Evolutionary conservation across 495 filamentous ascomycete genomes (phyloP).

Genomic region (Daldinia vernicosa): DNA sequence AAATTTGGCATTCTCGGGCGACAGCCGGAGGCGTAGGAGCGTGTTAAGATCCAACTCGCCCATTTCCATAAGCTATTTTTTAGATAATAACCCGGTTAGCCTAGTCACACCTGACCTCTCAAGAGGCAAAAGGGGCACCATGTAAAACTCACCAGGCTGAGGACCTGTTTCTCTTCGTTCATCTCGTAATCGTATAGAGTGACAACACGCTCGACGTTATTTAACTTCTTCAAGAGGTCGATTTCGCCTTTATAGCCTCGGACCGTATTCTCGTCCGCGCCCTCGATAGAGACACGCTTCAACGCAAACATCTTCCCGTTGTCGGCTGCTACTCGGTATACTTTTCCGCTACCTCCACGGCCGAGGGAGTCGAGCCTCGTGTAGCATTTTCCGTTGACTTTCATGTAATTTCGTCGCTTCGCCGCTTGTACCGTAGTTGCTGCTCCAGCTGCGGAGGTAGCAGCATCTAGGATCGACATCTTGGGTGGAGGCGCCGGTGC

Average conservation of each 20-base stretch:
- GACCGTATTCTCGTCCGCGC: constrained; percentile 83
- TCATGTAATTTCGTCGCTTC: constrained; percentile 80
- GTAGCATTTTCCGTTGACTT: constrained; percentile 91
- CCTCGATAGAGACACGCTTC: constrained; percentile 90
- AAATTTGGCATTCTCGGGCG: constrained; percentile 76
- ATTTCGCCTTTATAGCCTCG: constrained; percentile 97
- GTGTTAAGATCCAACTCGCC: constrained; percentile 95
- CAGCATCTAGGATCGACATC: constrained; percentile 93
- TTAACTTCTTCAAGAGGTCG: constrained; percentile 83
- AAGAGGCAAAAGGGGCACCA: background rate
- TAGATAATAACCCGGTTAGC: constrained; percentile 15
- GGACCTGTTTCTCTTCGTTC: constrained; percentile 84
- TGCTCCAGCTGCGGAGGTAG: constrained; percentile 83
- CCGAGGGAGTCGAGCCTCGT: constrained; percentile 89
- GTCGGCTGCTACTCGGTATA: constrained; percentile 96
- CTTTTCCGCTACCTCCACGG: constrained; percentile 88
- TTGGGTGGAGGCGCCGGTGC: constrained; percentile 87
- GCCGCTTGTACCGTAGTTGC: constrained; percentile 73
- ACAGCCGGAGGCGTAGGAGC: constrained; percentile 74
- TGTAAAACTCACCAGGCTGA: constrained; percentile 73
- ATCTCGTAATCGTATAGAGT: constrained; percentile 91
- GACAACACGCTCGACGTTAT: constrained; percentile 87
- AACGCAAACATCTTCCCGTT: constrained; percentile 93
- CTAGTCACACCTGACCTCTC: background rate
- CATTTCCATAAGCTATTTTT: constrained; percentile 88